A percentile compares a stretch with the other conserved stretches of the same genome.
phyloP scores from a whole-genome alignment of 495 filamentous ascomycete genomes.

The Penicillium subrubescens region DNA sequence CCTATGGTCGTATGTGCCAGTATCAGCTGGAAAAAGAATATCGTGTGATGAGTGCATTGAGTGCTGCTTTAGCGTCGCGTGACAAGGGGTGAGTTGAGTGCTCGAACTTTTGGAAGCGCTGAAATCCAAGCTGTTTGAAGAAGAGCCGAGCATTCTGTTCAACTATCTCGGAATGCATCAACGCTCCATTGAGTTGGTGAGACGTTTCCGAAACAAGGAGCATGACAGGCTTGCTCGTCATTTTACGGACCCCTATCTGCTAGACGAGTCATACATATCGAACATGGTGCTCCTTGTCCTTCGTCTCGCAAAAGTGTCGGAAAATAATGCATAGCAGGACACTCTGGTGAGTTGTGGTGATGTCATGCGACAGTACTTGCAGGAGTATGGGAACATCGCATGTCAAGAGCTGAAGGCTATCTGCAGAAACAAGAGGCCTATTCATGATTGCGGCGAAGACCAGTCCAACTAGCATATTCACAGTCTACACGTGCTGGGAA shows the following conservation, averaged over 20 bases:
- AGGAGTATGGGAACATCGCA: constrained; percentile 34
- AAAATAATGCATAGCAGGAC: constrained; percentile 18
- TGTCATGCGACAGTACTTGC: constrained; percentile 31
- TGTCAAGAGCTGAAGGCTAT: constrained; percentile 37
- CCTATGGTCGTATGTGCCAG: too few relatives aligned
- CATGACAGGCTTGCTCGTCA: constrained; percentile 33
- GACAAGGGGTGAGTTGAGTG: too few relatives aligned
- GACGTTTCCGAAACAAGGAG: constrained; percentile 30
- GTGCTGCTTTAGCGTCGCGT: too few relatives aligned
- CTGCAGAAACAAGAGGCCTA: constrained; percentile 35
- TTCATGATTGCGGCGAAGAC: constrained; percentile 26
- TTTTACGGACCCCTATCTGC: constrained; percentile 31
- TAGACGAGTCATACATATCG: constrained; percentile 32
- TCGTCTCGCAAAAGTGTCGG: constrained; percentile 31
- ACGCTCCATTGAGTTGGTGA: constrained; percentile 31
- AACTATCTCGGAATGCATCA: constrained; percentile 39
- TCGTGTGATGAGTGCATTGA: too few relatives aligned
- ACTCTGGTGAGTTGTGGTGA: constrained; percentile 33
- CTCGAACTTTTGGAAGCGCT: constrained; percentile 25
- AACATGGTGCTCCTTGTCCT: constrained; percentile 30
- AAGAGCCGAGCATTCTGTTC: constrained; percentile 31
- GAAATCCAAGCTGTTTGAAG: constrained; percentile 31
- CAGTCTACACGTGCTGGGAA: too few relatives aligned
- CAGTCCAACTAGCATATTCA: background rate
- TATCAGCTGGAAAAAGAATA: too few relatives aligned